Percentiles rank a stretch among this genome's conserved stretches.
phyloP scores from a whole-genome alignment of 2,329 filamentous ascomycete genomes.

The Trichophyton benhamiae region DNA sequence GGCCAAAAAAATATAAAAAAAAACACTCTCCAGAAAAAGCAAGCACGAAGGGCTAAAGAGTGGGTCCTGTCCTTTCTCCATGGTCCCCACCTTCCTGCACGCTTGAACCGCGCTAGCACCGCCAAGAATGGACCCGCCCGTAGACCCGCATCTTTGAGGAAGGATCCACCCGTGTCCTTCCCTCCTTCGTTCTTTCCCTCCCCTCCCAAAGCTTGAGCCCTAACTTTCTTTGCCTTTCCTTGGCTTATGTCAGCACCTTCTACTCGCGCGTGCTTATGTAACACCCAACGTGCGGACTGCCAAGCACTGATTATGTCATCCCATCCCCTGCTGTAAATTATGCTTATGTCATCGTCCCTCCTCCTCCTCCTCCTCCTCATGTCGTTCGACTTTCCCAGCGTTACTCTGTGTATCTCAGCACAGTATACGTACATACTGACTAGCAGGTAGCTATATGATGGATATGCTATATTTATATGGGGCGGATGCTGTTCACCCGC shows the following conservation, averaged over 20 bases:
- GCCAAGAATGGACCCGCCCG: slow-evolving; percentile 1
- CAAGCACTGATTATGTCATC: neutral
- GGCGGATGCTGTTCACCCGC: too few species aligned
- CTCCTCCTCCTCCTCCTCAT: too few species aligned
- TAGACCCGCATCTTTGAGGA: neutral
- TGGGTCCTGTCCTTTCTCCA: neutral
- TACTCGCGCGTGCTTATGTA: neutral
- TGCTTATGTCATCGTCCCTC: neutral
- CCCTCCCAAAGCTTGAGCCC: neutral
- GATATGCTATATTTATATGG: too few species aligned
- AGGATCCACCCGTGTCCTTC: neutral
- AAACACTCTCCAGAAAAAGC: neutral
- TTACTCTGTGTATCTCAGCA: too few species aligned
- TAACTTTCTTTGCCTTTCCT: neutral
- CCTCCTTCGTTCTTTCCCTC: neutral
- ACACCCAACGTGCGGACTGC: neutral
- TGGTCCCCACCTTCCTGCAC: slow-evolving; percentile 1
- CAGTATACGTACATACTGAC: too few species aligned
- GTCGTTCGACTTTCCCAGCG: neutral
- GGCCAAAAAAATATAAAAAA: neutral
- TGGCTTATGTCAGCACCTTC: neutral
- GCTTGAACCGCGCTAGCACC: slow-evolving; percentile 1
- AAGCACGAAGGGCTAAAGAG: neutral
- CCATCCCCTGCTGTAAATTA: neutral
- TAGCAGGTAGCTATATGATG: too few species aligned